phyloP scores from a whole-genome alignment of 2,329 filamentous ascomycete species.

The Mycosphaerella arachidis region DNA sequence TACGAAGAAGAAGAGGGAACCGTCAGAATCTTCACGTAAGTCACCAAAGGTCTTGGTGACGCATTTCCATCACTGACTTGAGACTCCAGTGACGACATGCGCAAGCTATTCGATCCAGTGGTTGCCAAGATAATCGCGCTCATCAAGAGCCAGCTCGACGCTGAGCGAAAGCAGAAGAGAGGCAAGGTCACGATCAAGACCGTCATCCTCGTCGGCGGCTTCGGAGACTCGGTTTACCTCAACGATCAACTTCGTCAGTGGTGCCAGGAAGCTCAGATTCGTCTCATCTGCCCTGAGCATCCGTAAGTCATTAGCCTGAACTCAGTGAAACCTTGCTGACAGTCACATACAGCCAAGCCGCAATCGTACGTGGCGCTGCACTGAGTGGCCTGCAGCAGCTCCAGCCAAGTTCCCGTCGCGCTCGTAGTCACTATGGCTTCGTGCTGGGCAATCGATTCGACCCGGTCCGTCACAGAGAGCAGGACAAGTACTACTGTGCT shows the following conservation, averaged over 20 bases:
- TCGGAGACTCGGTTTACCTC: slow-evolving; percentile 14
- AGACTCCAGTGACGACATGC: slow-evolving; percentile 1
- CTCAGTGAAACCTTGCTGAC: too few relatives aligned
- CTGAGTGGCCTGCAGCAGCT: slow-evolving; percentile 9
- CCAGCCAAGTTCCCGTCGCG: slow-evolving; percentile 11
- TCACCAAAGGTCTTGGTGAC: background rate
- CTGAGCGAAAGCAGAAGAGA: background rate
- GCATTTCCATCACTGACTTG: background rate
- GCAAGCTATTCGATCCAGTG: slow-evolving; percentile 10
- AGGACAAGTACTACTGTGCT: background rate
- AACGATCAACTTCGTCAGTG: slow-evolving; percentile 2
- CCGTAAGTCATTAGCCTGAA: too few relatives aligned
- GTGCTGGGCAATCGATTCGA: too few relatives aligned
- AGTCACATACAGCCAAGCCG: slow-evolving; percentile 3
- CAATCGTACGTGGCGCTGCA: slow-evolving; percentile 17
- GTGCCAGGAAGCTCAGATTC: background rate
- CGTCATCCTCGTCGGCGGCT: slow-evolving; percentile 12
- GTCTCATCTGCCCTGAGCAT: slow-evolving; percentile 8
- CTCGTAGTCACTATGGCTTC: slow-evolving; percentile 12
- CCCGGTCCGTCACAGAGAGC: too few relatives aligned
- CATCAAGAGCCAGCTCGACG: slow-evolving; percentile 13
- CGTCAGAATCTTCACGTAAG: slow-evolving; percentile 1
- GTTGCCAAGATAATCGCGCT: slow-evolving; percentile 7
- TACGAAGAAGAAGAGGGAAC: slow-evolving; percentile 4
- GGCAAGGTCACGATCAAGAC: slow-evolving; percentile 11